Evolutionary conservation across 2,329 filamentous ascomycete genomes (phyloP).

Genomic region (Moelleriella libera): DNA sequence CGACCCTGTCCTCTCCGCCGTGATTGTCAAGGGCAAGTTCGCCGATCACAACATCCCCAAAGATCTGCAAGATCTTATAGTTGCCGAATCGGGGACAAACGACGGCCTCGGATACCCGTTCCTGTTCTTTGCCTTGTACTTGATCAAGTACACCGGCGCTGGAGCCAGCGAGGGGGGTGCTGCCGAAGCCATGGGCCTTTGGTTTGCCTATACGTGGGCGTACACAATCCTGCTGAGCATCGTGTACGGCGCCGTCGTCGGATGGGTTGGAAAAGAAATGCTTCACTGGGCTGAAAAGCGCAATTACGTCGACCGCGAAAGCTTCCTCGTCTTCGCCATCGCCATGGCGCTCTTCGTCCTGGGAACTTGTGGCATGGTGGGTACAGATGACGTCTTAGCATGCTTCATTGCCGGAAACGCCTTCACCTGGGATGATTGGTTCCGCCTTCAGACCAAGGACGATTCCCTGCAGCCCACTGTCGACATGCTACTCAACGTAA

Average conservation of each 20-base stretch:
- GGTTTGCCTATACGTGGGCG: slow-evolving; percentile 76
- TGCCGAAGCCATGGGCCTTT: slow-evolving; percentile 56
- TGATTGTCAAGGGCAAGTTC: slow-evolving; percentile 87
- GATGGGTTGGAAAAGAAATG: slow-evolving; percentile 69
- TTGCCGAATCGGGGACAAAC: slow-evolving; percentile 76
- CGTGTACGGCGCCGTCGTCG: slow-evolving; percentile 61
- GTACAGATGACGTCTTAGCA: slow-evolving; percentile 78
- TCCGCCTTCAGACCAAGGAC: slow-evolving; percentile 74
- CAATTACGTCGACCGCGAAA: slow-evolving; percentile 74
- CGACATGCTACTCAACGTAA: slow-evolving; percentile 84
- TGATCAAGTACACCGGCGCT: slow-evolving; percentile 61
- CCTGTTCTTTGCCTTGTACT: slow-evolving; percentile 68
- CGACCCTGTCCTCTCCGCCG: slow-evolving; percentile 75
- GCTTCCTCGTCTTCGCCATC: slow-evolving; percentile 77
- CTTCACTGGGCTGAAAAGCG: slow-evolving; percentile 73
- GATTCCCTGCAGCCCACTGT: slow-evolving; percentile 90
- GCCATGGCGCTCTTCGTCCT: slow-evolving; percentile 75
- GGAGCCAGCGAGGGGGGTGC: slow-evolving; percentile 45
- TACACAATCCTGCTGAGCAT: slow-evolving; percentile 73
- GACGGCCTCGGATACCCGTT: slow-evolving; percentile 86
- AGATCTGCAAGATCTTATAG: slow-evolving; percentile 65
- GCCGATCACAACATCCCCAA: slow-evolving; percentile 81
- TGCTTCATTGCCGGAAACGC: slow-evolving; percentile 87
- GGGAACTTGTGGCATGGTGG: slow-evolving; percentile 75
- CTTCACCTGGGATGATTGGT: slow-evolving; percentile 93